phyloP scores from a whole-genome alignment of 2,329 filamentous ascomycete genomes.

The Teratosphaeria pseudoeucalypti region DNA sequence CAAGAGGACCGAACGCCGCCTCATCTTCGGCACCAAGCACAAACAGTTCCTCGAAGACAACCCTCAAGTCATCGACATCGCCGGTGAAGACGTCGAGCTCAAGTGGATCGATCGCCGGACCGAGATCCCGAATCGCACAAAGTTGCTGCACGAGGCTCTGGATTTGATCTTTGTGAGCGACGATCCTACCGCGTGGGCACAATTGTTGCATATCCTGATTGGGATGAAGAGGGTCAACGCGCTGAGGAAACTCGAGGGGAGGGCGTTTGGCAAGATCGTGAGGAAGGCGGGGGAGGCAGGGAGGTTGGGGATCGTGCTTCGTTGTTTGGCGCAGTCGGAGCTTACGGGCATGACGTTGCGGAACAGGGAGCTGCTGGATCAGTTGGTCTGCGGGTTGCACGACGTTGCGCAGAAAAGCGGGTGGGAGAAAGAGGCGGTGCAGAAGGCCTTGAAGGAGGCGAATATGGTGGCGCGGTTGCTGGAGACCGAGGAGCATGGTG shows the following conservation, averaged over 20 bases:
- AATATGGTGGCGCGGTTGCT: constrained; percentile 32
- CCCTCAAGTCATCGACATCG: constrained; percentile 33
- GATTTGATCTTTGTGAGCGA: constrained; percentile 17
- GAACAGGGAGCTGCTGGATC: constrained; percentile 20
- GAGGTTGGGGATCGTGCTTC: constrained; percentile 21
- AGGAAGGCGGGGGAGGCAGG: constrained; percentile 21
- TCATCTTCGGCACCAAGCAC: constrained; percentile 33
- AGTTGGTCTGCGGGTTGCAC: constrained; percentile 28
- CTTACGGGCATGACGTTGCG: constrained; percentile 26
- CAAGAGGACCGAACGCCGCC: constrained; percentile 28
- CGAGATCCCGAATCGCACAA: constrained; percentile 21
- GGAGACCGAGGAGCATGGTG: constrained; percentile 31
- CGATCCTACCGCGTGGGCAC: constrained; percentile 24
- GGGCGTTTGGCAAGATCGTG: constrained; percentile 24
- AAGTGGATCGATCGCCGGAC: constrained; percentile 22
- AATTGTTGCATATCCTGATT: constrained; percentile 24
- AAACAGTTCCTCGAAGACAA: constrained; percentile 32
- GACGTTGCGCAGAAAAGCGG: constrained; percentile 22
- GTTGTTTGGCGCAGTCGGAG: constrained; percentile 22
- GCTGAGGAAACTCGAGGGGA: constrained; percentile 6
- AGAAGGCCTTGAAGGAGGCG: constrained; percentile 29
- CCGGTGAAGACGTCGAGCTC: constrained; percentile 29
- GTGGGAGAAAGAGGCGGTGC: constrained; percentile 29
- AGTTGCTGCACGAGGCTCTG: constrained; percentile 21
- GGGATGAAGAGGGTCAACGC: constrained; percentile 20